Evolutionary conservation across 495 filamentous ascomycete species (phyloP).

Genomic region (Pyronema domesticum): DNA sequence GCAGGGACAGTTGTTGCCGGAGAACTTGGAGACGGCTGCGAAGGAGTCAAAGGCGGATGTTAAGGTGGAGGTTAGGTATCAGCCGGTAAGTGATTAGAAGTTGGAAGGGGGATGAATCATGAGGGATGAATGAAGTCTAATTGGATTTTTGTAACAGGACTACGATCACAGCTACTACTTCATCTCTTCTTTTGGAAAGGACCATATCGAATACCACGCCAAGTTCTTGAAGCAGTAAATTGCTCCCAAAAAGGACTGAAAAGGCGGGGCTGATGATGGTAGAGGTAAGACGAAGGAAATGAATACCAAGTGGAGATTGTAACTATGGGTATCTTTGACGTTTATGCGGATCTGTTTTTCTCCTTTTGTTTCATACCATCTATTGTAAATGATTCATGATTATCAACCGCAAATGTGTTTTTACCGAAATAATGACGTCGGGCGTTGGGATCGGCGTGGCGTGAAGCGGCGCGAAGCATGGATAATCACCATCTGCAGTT

Average conservation of each 20-base stretch:
- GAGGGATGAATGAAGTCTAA: neutral
- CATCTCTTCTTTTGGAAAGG: slow-evolving; percentile 71
- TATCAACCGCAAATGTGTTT: too few relatives aligned
- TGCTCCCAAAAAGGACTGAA: neutral
- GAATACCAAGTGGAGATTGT: too few relatives aligned
- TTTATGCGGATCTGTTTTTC: too few relatives aligned
- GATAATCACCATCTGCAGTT: too few relatives aligned
- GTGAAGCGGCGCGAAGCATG: too few relatives aligned
- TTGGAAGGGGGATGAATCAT: neutral
- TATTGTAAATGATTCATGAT: too few relatives aligned
- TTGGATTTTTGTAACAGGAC: slow-evolving; percentile 29
- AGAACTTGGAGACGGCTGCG: slow-evolving; percentile 74
- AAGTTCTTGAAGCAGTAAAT: slow-evolving; percentile 53
- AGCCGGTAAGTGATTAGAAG: slow-evolving; percentile 34
- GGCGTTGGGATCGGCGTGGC: too few relatives aligned
- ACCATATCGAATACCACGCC: slow-evolving; percentile 81
- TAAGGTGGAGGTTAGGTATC: slow-evolving; percentile 48
- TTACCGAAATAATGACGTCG: too few relatives aligned
- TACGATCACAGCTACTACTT: slow-evolving; percentile 98
- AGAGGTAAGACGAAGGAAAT: too few relatives aligned
- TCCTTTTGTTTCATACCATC: too few relatives aligned
- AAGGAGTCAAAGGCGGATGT: slow-evolving; percentile 49
- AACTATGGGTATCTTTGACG: too few relatives aligned
- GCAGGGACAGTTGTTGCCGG: slow-evolving; percentile 75
- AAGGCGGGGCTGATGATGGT: too few relatives aligned